These are phyloP conservation scores for Calonectria henricotiae DNA, from an alignment of 2,329 filamentous ascomycete species.

Conservation along the genomic window DNA sequence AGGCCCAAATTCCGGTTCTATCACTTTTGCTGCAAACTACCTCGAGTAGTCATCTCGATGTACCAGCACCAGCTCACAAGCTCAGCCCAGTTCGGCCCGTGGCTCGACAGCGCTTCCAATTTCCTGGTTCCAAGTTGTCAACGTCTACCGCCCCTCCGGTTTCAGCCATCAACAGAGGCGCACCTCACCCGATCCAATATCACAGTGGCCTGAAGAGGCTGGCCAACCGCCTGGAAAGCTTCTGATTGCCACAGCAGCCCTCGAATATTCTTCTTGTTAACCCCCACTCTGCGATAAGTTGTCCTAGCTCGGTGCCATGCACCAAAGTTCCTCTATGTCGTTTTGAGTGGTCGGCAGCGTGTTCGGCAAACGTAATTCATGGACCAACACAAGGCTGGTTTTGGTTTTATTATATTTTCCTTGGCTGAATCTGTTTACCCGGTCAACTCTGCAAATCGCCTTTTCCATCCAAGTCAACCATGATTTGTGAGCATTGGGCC, in stretches of 20 bases:
- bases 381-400: not conserved
- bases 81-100: conserved; percentile 10
- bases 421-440: conserved; percentile 24
- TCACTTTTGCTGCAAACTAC: conserved; percentile 32
- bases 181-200: conserved; percentile 38
- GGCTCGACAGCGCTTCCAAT: conserved; percentile 26
- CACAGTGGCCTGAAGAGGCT: conserved; percentile 45
- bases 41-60: conserved; percentile 29
- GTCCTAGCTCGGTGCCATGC: conserved; percentile 42
- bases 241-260: conserved; percentile 29
- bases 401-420: not conserved
- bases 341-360: conserved; percentile 9
- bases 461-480: not conserved
- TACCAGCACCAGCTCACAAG: conserved; percentile 8
- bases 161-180: conserved; percentile 25
- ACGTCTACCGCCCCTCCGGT: conserved; percentile 14
- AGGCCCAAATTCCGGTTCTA: conserved; percentile 45
- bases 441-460: conserved; percentile 17
- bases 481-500: conserved; percentile 9
- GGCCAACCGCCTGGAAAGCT: conserved; percentile 38
- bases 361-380: conserved; percentile 7
- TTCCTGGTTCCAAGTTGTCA: conserved; percentile 21
- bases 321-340: conserved; percentile 37
- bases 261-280: conserved; percentile 20
- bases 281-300: conserved; percentile 18